Percentiles rank a stretch among this genome's conserved stretches.
phyloP scores from a whole-genome alignment of 1,139 yeast genomes.

The Nakaseomyces sp. region DNA sequence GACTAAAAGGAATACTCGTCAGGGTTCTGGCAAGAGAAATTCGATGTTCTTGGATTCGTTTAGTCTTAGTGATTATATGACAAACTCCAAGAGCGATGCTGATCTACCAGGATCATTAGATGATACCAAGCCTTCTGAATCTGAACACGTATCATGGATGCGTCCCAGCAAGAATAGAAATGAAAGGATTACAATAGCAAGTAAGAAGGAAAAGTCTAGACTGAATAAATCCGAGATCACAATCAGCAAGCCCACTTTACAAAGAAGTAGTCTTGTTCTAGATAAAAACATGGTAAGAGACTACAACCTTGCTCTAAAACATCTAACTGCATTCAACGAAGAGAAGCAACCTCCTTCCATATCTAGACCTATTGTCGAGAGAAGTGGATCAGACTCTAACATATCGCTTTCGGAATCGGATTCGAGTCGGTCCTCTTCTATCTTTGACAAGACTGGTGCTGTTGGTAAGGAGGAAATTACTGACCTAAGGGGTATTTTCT shows the following conservation, averaged over 20 bases:
- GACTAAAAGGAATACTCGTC: background rate
- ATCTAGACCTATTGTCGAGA: background rate
- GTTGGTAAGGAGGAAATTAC: background rate
- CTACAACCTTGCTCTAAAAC: conserved; percentile 22
- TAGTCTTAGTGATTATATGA: background rate
- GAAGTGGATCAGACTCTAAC: conserved; percentile 14
- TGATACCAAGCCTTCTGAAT: no score
- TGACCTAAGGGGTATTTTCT: background rate
- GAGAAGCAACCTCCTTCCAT: conserved; percentile 3
- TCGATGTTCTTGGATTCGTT: conserved; percentile 10
- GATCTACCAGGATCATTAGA: background rate
- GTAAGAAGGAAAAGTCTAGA: background rate
- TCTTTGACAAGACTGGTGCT: conserved; percentile 8
- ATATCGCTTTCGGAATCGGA: conserved; percentile 10
- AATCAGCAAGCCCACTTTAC: conserved; percentile 10
- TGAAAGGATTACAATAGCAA: background rate
- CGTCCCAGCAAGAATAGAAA: background rate
- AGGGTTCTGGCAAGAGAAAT: conserved; percentile 1
- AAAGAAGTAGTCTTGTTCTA: conserved; percentile 22
- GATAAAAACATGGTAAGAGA: conserved; percentile 24
- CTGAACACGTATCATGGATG: background rate
- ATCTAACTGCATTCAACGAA: conserved; percentile 8
- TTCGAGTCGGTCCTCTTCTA: conserved; percentile 15
- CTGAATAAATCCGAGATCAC: background rate
- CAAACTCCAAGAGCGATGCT: conserved; percentile 1